These are phyloP conservation scores for Ceratocystiopsis brevicomis DNA, from an alignment of 2,329 filamentous ascomycete genomes.

Conservation along the genomic window DNA sequence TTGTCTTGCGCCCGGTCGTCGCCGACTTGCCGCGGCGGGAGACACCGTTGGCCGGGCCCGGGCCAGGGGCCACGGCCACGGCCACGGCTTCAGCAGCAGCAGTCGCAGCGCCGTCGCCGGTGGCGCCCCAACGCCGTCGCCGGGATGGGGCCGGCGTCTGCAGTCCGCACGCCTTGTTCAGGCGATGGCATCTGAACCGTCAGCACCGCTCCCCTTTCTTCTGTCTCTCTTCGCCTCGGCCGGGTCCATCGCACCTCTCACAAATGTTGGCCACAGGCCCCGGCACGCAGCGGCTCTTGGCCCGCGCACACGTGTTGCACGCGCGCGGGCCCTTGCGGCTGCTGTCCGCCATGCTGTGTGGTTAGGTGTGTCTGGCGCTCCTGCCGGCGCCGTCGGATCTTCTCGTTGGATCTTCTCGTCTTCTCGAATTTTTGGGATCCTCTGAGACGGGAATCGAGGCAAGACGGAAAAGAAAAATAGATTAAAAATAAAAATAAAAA, in stretches of 20 bases:
- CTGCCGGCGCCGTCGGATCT: no score
- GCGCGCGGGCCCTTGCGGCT: constrained; percentile 25
- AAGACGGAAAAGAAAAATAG: no score
- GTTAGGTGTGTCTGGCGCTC: no score
- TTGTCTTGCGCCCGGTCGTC: background rate
- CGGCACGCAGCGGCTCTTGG: constrained; percentile 30
- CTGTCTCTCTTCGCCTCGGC: no score
- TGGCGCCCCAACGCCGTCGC: constrained; percentile 25
- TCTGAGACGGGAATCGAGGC: no score
- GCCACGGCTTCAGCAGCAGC: background rate
- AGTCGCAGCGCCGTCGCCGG: background rate
- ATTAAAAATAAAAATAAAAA: background rate
- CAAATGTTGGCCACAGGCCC: constrained; percentile 24
- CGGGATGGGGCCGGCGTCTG: constrained; percentile 29
- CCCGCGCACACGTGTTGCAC: constrained; percentile 30
- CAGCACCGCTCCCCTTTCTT: no score
- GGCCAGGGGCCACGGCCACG: background rate
- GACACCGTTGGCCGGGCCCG: no score
- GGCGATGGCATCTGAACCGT: constrained; percentile 24
- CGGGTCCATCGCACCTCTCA: constrained; percentile 25
- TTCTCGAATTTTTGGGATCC: no score
- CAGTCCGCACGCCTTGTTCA: constrained; percentile 26
- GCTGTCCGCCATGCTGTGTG: no score
- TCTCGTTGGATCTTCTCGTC: no score
- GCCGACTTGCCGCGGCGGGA: background rate